phyloP scores from a whole-genome alignment of 106 monocot genomes.

The Triglochin maritima region DNA sequence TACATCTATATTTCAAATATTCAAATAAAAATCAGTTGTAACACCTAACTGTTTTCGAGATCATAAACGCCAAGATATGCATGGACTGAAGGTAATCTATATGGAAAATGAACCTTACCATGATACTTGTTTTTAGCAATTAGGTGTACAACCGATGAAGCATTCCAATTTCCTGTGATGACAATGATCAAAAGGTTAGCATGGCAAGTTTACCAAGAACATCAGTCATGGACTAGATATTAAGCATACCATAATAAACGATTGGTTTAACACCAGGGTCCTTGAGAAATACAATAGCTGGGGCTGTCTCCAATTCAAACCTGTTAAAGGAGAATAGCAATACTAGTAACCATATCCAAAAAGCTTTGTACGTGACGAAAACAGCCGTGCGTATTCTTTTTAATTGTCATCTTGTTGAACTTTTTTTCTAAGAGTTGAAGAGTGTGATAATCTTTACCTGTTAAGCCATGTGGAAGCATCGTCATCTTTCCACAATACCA shows the following conservation, averaged over 20 bases:
- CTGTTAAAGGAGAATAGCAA: conserved; percentile 26
- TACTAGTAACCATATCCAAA: not conserved
- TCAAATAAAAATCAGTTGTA: no score
- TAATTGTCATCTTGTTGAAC: no score
- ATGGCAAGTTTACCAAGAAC: not conserved
- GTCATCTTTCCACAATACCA: conserved; percentile 70
- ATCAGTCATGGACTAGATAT: not conserved
- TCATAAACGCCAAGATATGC: no score
- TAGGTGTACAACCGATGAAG: conserved; percentile 37
- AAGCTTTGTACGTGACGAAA: no score
- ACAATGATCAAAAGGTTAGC: not conserved
- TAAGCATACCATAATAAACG: conserved; percentile 73
- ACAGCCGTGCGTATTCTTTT: no score
- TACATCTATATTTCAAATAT: no score
- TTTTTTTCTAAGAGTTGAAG: no score
- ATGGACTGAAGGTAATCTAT: no score
- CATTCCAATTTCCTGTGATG: conserved; percentile 51
- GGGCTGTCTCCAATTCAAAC: conserved; percentile 85
- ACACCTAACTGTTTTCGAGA: no score
- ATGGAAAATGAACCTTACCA: conserved; percentile 24
- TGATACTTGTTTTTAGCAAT: conserved; percentile 79
- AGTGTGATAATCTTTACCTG: conserved; percentile 6
- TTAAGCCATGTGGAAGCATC: conserved; percentile 88
- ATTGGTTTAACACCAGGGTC: conserved; percentile 53
- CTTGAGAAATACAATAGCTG: conserved; percentile 72